Conservation (phyloP, 208 protist species). For the Borovskyia barvae region DNA sequence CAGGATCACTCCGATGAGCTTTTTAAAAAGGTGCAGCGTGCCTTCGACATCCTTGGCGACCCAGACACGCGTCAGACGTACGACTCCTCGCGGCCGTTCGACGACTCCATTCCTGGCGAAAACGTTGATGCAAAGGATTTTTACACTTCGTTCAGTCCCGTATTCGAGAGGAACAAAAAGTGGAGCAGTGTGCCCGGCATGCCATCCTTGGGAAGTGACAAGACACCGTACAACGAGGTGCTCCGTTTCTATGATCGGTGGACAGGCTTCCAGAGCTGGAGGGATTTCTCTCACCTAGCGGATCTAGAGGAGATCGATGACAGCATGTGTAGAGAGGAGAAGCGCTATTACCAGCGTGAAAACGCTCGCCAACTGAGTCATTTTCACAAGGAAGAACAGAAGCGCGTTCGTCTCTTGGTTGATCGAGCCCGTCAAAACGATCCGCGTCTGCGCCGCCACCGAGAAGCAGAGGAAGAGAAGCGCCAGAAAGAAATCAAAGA, state of each 20-base stretch:
- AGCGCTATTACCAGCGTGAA: conserved; percentile 96
- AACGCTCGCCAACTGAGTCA: conserved; percentile 91
- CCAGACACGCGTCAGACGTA: conserved; percentile 85
- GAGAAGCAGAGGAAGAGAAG: conserved; percentile 71
- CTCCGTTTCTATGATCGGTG: conserved; percentile 96
- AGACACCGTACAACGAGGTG: conserved; percentile 69
- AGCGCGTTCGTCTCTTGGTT: conserved; percentile 87
- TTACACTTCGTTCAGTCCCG: conserved; percentile 84
- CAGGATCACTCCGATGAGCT: conserved; percentile 79
- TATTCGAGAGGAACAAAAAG: conserved; percentile 94
- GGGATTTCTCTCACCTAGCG: conserved; percentile 94
- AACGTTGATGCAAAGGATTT: conserved; percentile 75
- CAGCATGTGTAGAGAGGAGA: conserved; percentile 94
- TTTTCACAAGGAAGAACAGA: conserved; percentile 85
- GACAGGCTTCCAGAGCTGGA: conserved; percentile 93
- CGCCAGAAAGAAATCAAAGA: conserved; percentile 57
- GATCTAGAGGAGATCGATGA: conserved; percentile 93
- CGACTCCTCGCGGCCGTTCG: conserved; percentile 94
- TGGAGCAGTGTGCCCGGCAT: conserved; percentile 67
- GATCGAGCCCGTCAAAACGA: conserved; percentile 91
- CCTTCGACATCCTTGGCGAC: conserved; percentile 94
- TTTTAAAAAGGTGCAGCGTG: conserved; percentile 93
- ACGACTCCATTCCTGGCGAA: conserved; percentile 89
- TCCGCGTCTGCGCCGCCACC: conserved; percentile 87
- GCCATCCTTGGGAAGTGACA: conserved; percentile 75